Percentiles rank a stretch among this genome's conserved stretches.
phyloP scores from a whole-genome alignment of 768 basidiomycete species.

The Coprinopsis sp. region DNA sequence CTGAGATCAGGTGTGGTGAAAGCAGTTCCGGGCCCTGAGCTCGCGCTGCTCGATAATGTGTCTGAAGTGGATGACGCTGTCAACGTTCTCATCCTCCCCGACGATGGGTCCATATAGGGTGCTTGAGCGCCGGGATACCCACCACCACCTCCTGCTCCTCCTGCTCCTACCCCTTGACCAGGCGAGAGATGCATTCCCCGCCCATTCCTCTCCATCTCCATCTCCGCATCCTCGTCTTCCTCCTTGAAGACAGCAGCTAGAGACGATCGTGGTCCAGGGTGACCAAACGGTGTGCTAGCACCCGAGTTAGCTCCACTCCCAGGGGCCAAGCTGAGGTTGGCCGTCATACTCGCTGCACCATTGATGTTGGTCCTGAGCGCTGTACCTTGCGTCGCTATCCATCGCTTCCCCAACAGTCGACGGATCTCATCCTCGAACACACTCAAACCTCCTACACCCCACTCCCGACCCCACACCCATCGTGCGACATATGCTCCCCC shows the following conservation, averaged over 20 bases:
- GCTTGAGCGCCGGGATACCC: constrained; percentile 31
- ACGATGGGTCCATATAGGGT: constrained; percentile 26
- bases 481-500: constrained; percentile 77
- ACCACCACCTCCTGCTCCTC: constrained; percentile 19
- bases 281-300: constrained; percentile 62
- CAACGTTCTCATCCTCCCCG: constrained; percentile 48
- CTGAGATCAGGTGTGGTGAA: constrained; percentile 65
- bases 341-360: constrained; percentile 19
- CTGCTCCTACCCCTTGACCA: too few species aligned
- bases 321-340: constrained; percentile 14
- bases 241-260: constrained; percentile 52
- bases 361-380: constrained; percentile 60
- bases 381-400: constrained; percentile 60
- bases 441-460: constrained; percentile 43
- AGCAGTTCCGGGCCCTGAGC: constrained; percentile 32
- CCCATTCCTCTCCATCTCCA: constrained; percentile 47
- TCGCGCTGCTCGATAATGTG: constrained; percentile 27
- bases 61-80: constrained; percentile 41
- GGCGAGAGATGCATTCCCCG: constrained; percentile 7
- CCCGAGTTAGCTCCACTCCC: constrained; percentile 59
- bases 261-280: constrained; percentile 46
- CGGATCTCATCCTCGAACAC: constrained; percentile 80
- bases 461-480: constrained; percentile 80
- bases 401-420: constrained; percentile 65
- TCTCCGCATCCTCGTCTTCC: constrained; percentile 73